Evolutionary conservation across 1,284 basidiomycete genomes (phyloP).

Genomic region (Ustilago shanxiensis): DNA sequence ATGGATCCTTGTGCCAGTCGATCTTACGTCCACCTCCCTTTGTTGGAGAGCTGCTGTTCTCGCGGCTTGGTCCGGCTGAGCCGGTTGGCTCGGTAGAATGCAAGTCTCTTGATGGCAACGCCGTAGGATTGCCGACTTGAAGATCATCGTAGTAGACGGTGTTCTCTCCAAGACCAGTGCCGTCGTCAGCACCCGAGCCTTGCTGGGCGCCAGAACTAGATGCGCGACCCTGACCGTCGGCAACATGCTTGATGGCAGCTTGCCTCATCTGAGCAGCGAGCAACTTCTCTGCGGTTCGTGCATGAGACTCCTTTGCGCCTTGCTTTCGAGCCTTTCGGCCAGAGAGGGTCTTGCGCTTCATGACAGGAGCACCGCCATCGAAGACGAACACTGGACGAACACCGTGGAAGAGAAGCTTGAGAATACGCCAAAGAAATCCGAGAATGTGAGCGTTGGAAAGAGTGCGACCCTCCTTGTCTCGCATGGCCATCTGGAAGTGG

Average conservation of each 20-base stretch:
- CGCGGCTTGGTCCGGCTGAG: conserved; percentile 25
- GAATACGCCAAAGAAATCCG: conserved; percentile 84
- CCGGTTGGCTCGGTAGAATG: conserved; percentile 20
- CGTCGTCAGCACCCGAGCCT: background rate
- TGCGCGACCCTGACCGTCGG: conserved; percentile 22
- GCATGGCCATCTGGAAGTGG: conserved; percentile 84
- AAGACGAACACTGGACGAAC: conserved; percentile 87
- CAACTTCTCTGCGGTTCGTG: conserved; percentile 79
- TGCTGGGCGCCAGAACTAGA: conserved; percentile 20
- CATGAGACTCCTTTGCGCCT: conserved; percentile 68
- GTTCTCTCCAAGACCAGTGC: conserved; percentile 70
- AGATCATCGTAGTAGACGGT: conserved; percentile 70
- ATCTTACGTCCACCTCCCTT: conserved; percentile 66
- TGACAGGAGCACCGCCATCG: conserved; percentile 77
- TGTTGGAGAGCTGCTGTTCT: conserved; percentile 70
- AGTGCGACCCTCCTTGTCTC: conserved; percentile 92
- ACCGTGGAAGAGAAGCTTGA: conserved; percentile 93
- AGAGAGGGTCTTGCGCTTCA: conserved; percentile 70
- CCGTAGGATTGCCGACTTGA: conserved; percentile 26
- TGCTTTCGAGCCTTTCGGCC: conserved; percentile 76
- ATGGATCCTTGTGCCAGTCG: conserved; percentile 67
- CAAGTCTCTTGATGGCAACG: conserved; percentile 78
- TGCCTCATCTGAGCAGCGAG: conserved; percentile 92
- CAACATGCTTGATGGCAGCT: conserved; percentile 82
- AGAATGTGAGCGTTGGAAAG: conserved; percentile 94